A percentile compares a stretch with the other conserved stretches of the same genome.
phyloP scores from a whole-genome alignment of 768 basidiomycete species.

The Royoungia palumana region DNA sequence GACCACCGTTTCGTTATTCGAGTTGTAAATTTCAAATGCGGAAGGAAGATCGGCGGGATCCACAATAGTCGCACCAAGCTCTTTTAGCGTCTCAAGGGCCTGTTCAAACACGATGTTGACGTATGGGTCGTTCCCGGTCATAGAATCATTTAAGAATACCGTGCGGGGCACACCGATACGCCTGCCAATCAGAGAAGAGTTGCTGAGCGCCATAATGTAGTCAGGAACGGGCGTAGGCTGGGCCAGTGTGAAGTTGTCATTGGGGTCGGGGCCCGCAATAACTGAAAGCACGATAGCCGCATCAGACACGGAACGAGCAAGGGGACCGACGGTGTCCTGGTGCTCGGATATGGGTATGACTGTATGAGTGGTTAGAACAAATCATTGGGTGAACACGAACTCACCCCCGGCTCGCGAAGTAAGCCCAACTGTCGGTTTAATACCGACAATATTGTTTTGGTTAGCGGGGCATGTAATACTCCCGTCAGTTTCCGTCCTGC shows the following conservation, averaged over 20 bases:
- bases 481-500: constrained; percentile 47
- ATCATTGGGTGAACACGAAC: neutral
- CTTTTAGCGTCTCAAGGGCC: constrained; percentile 36
- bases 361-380: constrained; percentile 14
- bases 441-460: constrained; percentile 54
- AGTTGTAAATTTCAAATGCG: constrained; percentile 45
- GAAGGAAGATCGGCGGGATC: constrained; percentile 64
- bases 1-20: constrained; percentile 55
- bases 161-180: constrained; percentile 52
- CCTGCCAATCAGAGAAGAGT: constrained; percentile 46
- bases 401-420: constrained; percentile 58
- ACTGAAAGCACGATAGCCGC: constrained; percentile 54
- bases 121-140: constrained; percentile 26
- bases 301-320: constrained; percentile 51
- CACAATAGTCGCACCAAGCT: constrained; percentile 47
- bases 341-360: constrained; percentile 56
- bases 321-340: constrained; percentile 59
- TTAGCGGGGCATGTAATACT: constrained; percentile 53
- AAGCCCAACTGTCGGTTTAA: constrained; percentile 59
- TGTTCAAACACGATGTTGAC: constrained; percentile 38
- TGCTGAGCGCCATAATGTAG: constrained; percentile 50
- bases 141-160: constrained; percentile 30
- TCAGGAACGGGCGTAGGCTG: constrained; percentile 54
- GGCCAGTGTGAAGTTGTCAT: constrained; percentile 51
- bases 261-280: constrained; percentile 53